Conservation (phyloP, 2,329 filamentous ascomycete species). For the Verticillium nonalfalfae region DNA sequence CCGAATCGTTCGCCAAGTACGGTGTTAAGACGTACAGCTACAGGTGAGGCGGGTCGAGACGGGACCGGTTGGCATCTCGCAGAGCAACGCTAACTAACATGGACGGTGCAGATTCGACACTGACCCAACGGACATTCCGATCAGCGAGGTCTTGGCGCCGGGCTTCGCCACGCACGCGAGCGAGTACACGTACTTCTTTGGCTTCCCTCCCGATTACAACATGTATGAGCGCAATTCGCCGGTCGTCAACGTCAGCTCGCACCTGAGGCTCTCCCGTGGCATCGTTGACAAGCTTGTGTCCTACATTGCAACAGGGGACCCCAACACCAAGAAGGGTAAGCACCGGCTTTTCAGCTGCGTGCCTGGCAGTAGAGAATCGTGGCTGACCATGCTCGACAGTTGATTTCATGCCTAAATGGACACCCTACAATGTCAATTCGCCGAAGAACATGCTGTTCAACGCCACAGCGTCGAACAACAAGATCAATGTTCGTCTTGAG, state of each 20-base stretch:
- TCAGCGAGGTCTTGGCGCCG: conserved; percentile 5
- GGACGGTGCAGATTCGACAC: conserved; percentile 11
- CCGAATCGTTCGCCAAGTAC: conserved; percentile 6
- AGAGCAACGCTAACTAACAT: not conserved
- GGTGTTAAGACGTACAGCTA: conserved; percentile 12
- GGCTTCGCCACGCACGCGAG: conserved; percentile 13
- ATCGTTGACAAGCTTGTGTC: conserved; percentile 11
- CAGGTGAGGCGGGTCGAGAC: not conserved
- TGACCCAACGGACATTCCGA: conserved; percentile 11
- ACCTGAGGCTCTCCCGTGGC: conserved; percentile 7
- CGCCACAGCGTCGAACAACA: conserved; percentile 9
- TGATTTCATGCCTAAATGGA: conserved; percentile 9
- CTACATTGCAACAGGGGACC: conserved; percentile 11
- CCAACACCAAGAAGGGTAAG: conserved; percentile 7
- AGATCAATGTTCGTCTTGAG: conserved; percentile 11
- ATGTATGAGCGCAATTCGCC: conserved; percentile 11
- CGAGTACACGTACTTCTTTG: conserved; percentile 14
- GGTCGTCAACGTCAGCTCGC: conserved; percentile 8
- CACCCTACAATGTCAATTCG: conserved; percentile 7
- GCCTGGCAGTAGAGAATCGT: not conserved
- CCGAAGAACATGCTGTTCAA: conserved; percentile 13
- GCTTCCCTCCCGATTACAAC: conserved; percentile 8
- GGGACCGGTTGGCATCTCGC: not conserved
- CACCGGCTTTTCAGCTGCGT: not conserved
- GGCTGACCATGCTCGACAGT: not conserved